Conservation (phyloP, 352 stramenopile genomes). For the Detonula confervacea region DNA sequence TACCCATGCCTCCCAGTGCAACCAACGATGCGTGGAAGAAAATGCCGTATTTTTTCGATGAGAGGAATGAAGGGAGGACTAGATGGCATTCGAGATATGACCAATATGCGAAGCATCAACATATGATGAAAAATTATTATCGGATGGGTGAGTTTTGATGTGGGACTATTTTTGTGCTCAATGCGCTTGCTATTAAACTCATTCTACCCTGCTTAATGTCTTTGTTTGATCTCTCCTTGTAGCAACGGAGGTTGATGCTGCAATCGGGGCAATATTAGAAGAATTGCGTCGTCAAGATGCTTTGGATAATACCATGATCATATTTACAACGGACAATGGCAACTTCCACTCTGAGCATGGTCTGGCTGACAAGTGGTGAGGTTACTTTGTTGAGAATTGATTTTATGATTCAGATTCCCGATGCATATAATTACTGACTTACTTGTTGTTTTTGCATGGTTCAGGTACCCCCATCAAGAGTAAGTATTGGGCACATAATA, state of each 20-base stretch:
- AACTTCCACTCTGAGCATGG: conserved; percentile 66
- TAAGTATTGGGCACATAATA: too few species aligned
- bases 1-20: conserved; percentile 53
- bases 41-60: conserved; percentile 57
- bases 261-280: conserved; percentile 60
- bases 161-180: not conserved
- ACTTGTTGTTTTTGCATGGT: not conserved
- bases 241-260: conserved; percentile 70
- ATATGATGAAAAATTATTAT: conserved; percentile 79
- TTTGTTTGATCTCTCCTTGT: not conserved
- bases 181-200: not conserved
- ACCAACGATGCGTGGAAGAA: conserved; percentile 51
- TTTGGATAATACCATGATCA: conserved; percentile 80
- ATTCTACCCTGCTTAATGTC: too few species aligned
- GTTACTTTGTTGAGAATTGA: not conserved
- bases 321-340: conserved; percentile 83
- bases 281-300: conserved; percentile 64
- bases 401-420: not conserved
- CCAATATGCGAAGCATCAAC: conserved; percentile 63
- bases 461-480: conserved; percentile 53
- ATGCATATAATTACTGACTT: not conserved
- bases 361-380: conserved; percentile 66
- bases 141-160: conserved; percentile 37
- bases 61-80: conserved; percentile 54
- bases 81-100: conserved; percentile 54